phyloP scores from a whole-genome alignment of 129 eudicot species.

The Tanacetum coccineum region DNA sequence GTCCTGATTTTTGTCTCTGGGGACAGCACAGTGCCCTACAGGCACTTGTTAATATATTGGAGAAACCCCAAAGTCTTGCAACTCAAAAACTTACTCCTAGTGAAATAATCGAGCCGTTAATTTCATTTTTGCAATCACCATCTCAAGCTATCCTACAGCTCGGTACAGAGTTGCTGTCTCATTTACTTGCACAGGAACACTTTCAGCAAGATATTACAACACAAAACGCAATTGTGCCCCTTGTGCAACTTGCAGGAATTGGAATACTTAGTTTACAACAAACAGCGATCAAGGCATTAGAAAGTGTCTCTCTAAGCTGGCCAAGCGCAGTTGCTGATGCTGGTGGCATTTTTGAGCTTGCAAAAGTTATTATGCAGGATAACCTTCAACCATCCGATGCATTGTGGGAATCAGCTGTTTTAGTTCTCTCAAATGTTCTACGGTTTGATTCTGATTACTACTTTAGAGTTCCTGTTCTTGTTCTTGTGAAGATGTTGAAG shows the following conservation, averaged over 20 bases:
- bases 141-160: constrained; percentile 85
- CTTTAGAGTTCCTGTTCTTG: constrained; percentile 58
- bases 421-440: constrained; percentile 61
- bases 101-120: constrained; percentile 65
- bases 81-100: constrained; percentile 68
- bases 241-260: constrained; percentile 76
- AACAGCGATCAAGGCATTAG: constrained; percentile 72
- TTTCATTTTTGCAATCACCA: constrained; percentile 65
- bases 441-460: constrained; percentile 49
- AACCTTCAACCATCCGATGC: constrained; percentile 60
- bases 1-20: constrained; percentile 61
- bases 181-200: constrained; percentile 72
- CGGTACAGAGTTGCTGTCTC: constrained; percentile 72
- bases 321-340: constrained; percentile 78
- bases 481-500: constrained; percentile 68
- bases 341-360: constrained; percentile 77
- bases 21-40: constrained; percentile 91
- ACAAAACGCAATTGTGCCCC: constrained; percentile 61
- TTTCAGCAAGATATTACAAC: constrained; percentile 72
- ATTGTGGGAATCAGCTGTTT: constrained; percentile 77
- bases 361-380: constrained; percentile 71
- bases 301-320: constrained; percentile 62
- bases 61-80: constrained; percentile 72
- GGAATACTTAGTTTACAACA: constrained; percentile 64
- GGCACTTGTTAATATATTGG: constrained; percentile 75